These are phyloP conservation scores for Xerocomus spinulosus DNA, from an alignment of 768 basidiomycete genomes.

Conservation along the genomic window DNA sequence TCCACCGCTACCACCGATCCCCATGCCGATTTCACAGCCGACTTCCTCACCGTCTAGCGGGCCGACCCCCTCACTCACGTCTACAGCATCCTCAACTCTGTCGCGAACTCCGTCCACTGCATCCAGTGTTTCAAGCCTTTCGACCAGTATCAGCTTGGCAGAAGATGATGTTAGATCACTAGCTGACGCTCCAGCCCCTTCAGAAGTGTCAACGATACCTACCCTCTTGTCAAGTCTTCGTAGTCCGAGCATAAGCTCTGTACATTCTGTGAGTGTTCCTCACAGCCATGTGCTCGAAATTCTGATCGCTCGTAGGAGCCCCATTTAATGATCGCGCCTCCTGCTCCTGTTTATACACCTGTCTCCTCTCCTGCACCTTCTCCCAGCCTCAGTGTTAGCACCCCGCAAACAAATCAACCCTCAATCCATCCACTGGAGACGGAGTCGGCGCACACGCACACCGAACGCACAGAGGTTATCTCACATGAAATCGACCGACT, in stretches of 20 bases:
- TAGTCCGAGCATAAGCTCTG: constrained; percentile 16
- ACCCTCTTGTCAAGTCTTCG: constrained; percentile 49
- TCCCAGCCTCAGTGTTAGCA: constrained; percentile 46
- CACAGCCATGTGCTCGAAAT: not conserved
- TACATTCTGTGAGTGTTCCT: constrained; percentile 35
- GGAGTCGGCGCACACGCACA: constrained; percentile 35
- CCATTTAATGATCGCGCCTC: constrained; percentile 28
- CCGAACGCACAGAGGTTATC: constrained; percentile 38
- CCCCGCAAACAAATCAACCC: constrained; percentile 44
- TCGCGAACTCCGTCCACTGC: constrained; percentile 37
- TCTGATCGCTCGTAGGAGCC: constrained; percentile 22
- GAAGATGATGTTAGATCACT: constrained; percentile 28
- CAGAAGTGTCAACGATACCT: constrained; percentile 50
- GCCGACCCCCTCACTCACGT: constrained; percentile 31
- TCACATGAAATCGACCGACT: constrained; percentile 51
- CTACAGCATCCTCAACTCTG: constrained; percentile 27
- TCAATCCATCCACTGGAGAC: constrained; percentile 50
- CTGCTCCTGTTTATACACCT: constrained; percentile 28
- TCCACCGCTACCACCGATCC: not conserved
- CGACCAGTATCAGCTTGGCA: constrained; percentile 33
- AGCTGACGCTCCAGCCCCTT: constrained; percentile 14
- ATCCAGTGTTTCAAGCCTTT: constrained; percentile 42
- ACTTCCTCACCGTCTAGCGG: constrained; percentile 33
- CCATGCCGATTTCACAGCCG: constrained; percentile 21
- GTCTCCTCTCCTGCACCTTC: constrained; percentile 39